Evolutionary conservation across 2,329 filamentous ascomycete genomes (phyloP), one percentile per base, ranked within the genome.

Genomic region (Calonectria honghensis): DNA sequence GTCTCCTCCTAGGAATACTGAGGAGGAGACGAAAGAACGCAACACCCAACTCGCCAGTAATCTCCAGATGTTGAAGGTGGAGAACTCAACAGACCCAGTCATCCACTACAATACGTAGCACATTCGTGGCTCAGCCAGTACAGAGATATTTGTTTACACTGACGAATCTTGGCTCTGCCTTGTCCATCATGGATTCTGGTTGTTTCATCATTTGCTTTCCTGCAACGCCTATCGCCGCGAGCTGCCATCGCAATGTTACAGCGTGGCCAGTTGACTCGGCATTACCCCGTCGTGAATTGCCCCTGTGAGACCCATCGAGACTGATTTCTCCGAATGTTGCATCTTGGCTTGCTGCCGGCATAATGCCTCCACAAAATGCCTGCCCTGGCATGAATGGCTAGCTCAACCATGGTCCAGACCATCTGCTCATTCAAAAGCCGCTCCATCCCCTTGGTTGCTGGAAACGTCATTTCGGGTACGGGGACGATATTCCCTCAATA

Each of bases 351-450:
- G 64, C n/a, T 63, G 11, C 65, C 65, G 18, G 66, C 57, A 73
- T 64, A 27, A 68, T 65, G 66, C 48, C 48, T 65, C 64, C 57
- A 68, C 71, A 50, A 61, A 24, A 50, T 45, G 10, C 48, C 39
- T 52, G 59, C 71, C 66, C 52, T 70, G 59, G 50, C 61, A 16
- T 45, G 50, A 18, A 41, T 66, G 51, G 50, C 51, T 61, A 51
- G 59, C 52, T 48, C 32, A 31, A 20, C 41, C 31, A 59, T 59
- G 61, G 72, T 61, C 72, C 27, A 70, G 67, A 63, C 66, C 51
- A 27, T 35, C 48, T 57, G 41, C 67, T 69, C 37, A 59, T 5
- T 20, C 18, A 32, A 59, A 41, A 51, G 31, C n/a, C 13, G 29
- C 52, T 24, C 29, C 29, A 52, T 41, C 45, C n/a, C 51, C 35